Evolutionary conservation across 116 monocot species (phyloP), one percentile per base, ranked within the genome.

Genomic region (Trichopus zeylanicus): DNA sequence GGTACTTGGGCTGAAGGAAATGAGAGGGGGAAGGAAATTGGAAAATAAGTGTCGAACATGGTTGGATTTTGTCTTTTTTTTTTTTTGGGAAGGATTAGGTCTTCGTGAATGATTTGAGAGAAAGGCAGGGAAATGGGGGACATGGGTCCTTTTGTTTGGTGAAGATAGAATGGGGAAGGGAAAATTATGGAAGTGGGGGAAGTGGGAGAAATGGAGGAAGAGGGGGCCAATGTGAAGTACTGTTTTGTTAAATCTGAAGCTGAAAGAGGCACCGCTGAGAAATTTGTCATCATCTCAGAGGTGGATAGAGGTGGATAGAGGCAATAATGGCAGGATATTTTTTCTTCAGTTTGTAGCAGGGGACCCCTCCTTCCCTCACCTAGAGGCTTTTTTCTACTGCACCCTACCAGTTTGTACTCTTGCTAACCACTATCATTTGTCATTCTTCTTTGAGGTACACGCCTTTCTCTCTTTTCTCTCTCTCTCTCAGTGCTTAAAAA

Each of bases 251-350:
- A 22, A 55, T 55, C 46, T 22, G 33, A 7, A 23, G 7, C 37
- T 28, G 25, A 35, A n/a, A 60, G 54, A 57, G 53, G 27, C 53
- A 77, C 67, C 64, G 71, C 55, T 71, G 42, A 60, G n/a, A 33
- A 26, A 59, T 81, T 76, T 81, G 76, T 73, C 76, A 42, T 76
- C 68, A 62, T 46, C n/a, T n/a, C n/a, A 73, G 72, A 73, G 65
- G 69, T 59, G 62, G 72, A 81, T 69, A 73, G 72, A 73, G 65
- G 69, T 59, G 62, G 72, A 81, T 69, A 73, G 29, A 51, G 29
- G 49, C 65, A 81, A 76, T 73, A 72, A 76, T 76, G 31, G 51
- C 68, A 46, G 65, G 68, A 61, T 53, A 70, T 69, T 73, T 65
- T 58, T 73, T 29, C 72, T 76, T 69, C 53, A 62, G 62, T 55